Conservation (phyloP, 306 rosid genomes). For the Rosa lucieae region DNA sequence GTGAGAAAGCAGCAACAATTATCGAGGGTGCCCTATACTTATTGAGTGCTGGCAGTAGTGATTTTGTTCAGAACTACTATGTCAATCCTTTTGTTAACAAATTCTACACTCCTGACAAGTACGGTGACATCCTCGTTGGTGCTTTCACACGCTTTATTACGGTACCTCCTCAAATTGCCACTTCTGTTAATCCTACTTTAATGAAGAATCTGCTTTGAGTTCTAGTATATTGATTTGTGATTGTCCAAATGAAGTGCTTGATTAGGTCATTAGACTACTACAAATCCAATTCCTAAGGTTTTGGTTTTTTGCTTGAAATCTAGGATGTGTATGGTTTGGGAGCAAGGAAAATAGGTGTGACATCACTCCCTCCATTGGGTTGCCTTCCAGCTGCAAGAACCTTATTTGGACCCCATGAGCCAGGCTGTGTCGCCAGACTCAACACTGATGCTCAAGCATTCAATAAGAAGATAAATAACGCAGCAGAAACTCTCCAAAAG, state of each 20-base stretch:
- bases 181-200: background rate
- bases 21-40: slow-evolving; percentile 68
- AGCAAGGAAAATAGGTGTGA: slow-evolving; percentile 89
- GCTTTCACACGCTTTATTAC: slow-evolving; percentile 58
- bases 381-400: slow-evolving; percentile 81
- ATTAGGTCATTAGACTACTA: background rate
- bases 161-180: slow-evolving; percentile 36
- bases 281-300: background rate
- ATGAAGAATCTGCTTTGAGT: background rate
- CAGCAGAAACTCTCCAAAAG: slow-evolving; percentile 67
- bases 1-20: slow-evolving; percentile 63
- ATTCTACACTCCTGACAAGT: slow-evolving; percentile 71
- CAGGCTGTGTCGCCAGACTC: slow-evolving; percentile 66
- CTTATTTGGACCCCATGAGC: slow-evolving; percentile 55
- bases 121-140: slow-evolving; percentile 47
- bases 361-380: slow-evolving; percentile 93
- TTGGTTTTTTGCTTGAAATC: slow-evolving; percentile 27
- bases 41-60: slow-evolving; percentile 83
- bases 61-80: slow-evolving; percentile 88
- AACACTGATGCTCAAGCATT: slow-evolving; percentile 75
- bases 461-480: slow-evolving; percentile 64
- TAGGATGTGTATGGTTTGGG: slow-evolving; percentile 75
- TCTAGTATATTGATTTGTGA: background rate
- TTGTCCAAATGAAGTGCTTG: background rate
- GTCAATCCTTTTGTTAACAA: slow-evolving; percentile 68